Evolutionary conservation across 2,329 filamentous ascomycete genomes (phyloP), one percentile per base, ranked within the genome.

Genomic region (Fusarium sp.): DNA sequence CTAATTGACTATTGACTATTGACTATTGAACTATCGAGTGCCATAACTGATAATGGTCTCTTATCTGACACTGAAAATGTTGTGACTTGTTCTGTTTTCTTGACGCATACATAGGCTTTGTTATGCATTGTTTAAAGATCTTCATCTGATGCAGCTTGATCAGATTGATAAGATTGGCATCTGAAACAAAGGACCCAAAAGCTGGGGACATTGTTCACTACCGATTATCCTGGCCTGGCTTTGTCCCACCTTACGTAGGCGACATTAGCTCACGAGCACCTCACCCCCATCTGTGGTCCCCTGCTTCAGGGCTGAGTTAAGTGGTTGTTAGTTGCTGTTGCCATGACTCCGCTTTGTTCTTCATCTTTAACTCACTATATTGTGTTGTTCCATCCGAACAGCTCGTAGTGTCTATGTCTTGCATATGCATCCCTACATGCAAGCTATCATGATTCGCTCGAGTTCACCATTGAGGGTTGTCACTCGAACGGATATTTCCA

Each of bases 91-190:
- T n/a, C 65, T 42, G 38, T n/a, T 33, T 55, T 60, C 41, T 45
- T 31, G 26, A 61, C 39, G 20, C 31, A 47, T 42, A 49, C 26
- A 45, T 55, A 36, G 35, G 24, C 31, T 48, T 51, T 51, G 41
- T 54, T 24, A 33, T 45, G 41, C 26, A 38, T 41, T 51, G 41
- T 42, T 69, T 41, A 65, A 69, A 66, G 70, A 77, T 74, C 74
- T 76, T 63, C 49, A 58, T 66, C 59, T 66, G 44, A 77, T 78
- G 77, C 77, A 78, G 26, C 56, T 73, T 75, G 76, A 79, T 79
- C 60, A 72, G 77, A 79, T 79, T 77, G 77, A 79, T 79, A 79
- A 79, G 77, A 78, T 79, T 70, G 39, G 26, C 52, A 58, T 64
- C 70, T 63, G 48, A 65, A 63, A 66, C 54, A 60, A 26, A 48